These are phyloP conservation scores for Cyclaneusma minus DNA, from an alignment of 2,329 filamentous ascomycete genomes.

Conservation along the genomic window DNA sequence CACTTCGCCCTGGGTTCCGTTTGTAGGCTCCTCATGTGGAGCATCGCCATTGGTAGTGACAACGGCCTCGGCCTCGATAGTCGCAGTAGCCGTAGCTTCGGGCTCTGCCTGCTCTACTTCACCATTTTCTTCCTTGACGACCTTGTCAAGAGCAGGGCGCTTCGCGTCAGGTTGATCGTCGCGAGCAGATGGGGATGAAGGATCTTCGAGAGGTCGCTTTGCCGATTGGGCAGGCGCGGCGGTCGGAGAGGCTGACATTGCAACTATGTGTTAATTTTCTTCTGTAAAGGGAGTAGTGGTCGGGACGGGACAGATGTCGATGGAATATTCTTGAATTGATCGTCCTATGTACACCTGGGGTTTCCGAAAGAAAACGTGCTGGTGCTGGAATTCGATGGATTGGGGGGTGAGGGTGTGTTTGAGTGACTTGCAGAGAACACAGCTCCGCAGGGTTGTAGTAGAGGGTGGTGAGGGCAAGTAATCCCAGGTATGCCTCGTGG, in stretches of 20 bases:
- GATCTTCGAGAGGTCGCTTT: conserved; percentile 94
- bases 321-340: conserved; percentile 39
- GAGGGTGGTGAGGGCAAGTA: conserved; percentile 2
- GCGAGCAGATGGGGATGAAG: conserved; percentile 81
- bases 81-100: conserved; percentile 22
- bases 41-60: conserved; percentile 29
- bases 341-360: conserved; percentile 70
- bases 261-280: conserved; percentile 26
- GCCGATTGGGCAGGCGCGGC: conserved; percentile 48
- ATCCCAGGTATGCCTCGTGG: conserved; percentile 4
- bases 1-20: conserved; percentile 30
- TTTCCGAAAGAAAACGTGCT: conserved; percentile 88
- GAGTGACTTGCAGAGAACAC: conserved; percentile 16
- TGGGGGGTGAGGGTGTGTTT: conserved; percentile 19
- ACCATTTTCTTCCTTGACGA: conserved; percentile 48
- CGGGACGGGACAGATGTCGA: conserved; percentile 28
- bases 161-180: conserved; percentile 95
- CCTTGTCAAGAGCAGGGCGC: conserved; percentile 87
- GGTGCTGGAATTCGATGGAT: conserved; percentile 38
- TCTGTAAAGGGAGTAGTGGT: conserved; percentile 23
- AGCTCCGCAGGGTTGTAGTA: neutral
- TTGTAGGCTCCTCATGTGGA: conserved; percentile 21
- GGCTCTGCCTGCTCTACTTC: conserved; percentile 33
- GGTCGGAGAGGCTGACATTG: conserved; percentile 60
- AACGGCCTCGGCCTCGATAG: conserved; percentile 26